Evolutionary conservation across 352 stramenopile species (phyloP), one percentile per base, ranked within the genome.

Genomic region (Globisporangium yorkense): DNA sequence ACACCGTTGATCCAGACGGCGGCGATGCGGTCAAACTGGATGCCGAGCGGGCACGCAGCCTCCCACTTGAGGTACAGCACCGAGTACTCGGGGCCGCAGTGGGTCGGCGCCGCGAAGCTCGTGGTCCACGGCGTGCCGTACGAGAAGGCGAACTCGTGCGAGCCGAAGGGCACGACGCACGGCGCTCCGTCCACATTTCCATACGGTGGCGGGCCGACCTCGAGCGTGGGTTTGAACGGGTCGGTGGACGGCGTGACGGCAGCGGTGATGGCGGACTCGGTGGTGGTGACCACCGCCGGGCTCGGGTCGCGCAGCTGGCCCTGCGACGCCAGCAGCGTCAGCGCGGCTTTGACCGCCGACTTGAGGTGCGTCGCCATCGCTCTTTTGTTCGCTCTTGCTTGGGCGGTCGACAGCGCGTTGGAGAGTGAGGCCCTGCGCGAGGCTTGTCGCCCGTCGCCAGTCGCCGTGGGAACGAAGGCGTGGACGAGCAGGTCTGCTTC

Each of bases 21-120:
- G 5, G 73, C 83, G 58, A 89, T 79, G 55, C 80, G 83, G 54
- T 92, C 83, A 56, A 71, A 92, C 56, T 92, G 83, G 13, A 77
- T 66, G 55, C 77, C 77, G 0, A 75, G 57, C 15, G 68, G 67
- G 40, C 69, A 77, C 12, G 59, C 70, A 5, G 70, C 77, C 35
- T 54, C 43, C 75, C 74, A 89, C 39, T 70, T 79, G 31, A 89
- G 72, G 48, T 87, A 88, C 52, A 72, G 68, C 29, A 84, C 49
- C 48, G 77, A 78, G 60, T 87, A 71, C 18, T 74, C 66, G 21
- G 59, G 48, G 43, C 68, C 61, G 52, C 80, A 89, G 13, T 53
- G 48, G 15, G 63, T 56, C n/a, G 73, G 71, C 10, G 68, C 47
- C 10, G 66, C 46, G 56, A 85, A 87, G 16, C 31, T 65, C 5